phyloP scores from a whole-genome alignment of 805 yeast species.

The Metschnikowia kunwiensis region DNA sequence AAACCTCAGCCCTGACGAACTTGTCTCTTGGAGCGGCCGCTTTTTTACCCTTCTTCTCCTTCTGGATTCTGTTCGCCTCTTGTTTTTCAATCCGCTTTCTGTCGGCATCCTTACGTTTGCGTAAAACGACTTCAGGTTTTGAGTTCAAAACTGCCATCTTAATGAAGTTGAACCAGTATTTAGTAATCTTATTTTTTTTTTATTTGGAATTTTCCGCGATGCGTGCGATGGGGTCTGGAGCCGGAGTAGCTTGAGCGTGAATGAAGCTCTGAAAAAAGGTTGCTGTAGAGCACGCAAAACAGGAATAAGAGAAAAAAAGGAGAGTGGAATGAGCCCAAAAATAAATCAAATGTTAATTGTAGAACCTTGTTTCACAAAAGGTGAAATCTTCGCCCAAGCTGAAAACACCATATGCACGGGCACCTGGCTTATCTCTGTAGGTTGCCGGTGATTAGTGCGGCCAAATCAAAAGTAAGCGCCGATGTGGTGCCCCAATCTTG shows the following conservation, averaged over 20 bases:
- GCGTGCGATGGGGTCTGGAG: constrained; percentile 9
- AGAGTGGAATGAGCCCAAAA: too few relatives aligned
- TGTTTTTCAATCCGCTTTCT: constrained; percentile 70
- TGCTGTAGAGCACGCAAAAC: too few relatives aligned
- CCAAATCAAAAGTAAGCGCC: too few relatives aligned
- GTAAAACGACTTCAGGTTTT: constrained; percentile 73
- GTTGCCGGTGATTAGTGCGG: too few relatives aligned
- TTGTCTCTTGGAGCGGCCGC: constrained; percentile 41
- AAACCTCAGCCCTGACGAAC: constrained; percentile 71
- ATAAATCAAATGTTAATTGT: too few relatives aligned
- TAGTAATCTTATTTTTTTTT: constrained; percentile 2
- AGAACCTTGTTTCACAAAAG: too few relatives aligned
- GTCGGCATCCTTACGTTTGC: constrained; percentile 78
- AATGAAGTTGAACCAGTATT: background rate
- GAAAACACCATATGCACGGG: too few relatives aligned
- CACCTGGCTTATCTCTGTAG: too few relatives aligned
- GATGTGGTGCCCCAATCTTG: too few relatives aligned
- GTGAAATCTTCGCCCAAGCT: too few relatives aligned
- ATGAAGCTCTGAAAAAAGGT: too few relatives aligned
- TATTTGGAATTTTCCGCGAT: constrained; percentile 9
- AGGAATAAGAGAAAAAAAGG: too few relatives aligned
- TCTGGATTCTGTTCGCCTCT: constrained; percentile 53
- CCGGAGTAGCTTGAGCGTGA: background rate
- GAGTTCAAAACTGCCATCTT: constrained; percentile 52
- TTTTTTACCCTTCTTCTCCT: constrained; percentile 40